phyloP scores from a whole-genome alignment of 1,284 basidiomycete species.

The Rhodotorula sp. region DNA sequence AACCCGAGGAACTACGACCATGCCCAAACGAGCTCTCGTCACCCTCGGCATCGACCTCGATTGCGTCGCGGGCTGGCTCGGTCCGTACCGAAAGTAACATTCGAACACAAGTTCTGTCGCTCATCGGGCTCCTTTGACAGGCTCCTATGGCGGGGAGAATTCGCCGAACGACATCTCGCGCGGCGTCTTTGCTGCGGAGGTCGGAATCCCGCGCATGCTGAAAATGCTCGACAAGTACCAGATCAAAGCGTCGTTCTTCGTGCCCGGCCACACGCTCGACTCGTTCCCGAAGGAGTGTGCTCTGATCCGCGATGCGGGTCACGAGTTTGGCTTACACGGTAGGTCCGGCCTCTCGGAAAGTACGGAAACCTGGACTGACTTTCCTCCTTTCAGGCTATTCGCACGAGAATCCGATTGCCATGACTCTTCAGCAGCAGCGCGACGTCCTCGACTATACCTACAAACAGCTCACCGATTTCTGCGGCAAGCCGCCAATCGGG shows the following conservation, averaged over 20 bases:
- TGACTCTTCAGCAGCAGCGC: conserved; percentile 67
- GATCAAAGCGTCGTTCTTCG: conserved; percentile 70
- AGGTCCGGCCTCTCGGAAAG: no score
- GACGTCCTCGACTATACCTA: conserved; percentile 70
- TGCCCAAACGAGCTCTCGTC: conserved; percentile 31
- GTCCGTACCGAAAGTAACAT: neutral
- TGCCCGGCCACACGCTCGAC: conserved; percentile 64
- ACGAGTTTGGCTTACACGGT: conserved; percentile 71
- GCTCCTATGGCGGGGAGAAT: conserved; percentile 68
- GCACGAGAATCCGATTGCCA: conserved; percentile 67
- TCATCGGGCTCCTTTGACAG: conserved; percentile 37
- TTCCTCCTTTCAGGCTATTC: conserved; percentile 56
- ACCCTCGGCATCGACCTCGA: conserved; percentile 35
- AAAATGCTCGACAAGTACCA: conserved; percentile 70
- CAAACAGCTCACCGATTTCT: conserved; percentile 66
- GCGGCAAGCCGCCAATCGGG: conserved; percentile 62
- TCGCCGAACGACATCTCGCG: conserved; percentile 66
- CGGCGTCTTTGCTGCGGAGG: conserved; percentile 71
- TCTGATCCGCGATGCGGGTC: conserved; percentile 65
- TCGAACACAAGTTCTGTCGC: neutral
- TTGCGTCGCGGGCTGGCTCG: conserved; percentile 27
- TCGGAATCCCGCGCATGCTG: conserved; percentile 65
- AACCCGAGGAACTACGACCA: conserved; percentile 3
- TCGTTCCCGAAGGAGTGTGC: conserved; percentile 67
- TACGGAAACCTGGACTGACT: no score